Evolutionary conservation across 2,329 filamentous ascomycete genomes (phyloP), one percentile per base, ranked within the genome.

Genomic region (Alternaria triticina): DNA sequence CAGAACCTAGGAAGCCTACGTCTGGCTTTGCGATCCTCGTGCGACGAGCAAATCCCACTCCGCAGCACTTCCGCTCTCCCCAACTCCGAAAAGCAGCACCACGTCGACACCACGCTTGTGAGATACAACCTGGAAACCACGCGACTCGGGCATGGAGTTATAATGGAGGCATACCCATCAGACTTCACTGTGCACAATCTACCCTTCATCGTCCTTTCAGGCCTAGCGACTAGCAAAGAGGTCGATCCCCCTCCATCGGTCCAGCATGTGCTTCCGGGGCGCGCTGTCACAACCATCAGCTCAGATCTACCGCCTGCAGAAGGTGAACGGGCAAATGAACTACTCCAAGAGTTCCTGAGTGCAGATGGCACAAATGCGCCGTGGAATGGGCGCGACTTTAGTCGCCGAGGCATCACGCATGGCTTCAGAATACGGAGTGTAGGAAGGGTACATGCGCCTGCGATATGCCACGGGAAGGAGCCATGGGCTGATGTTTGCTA

Each of bases 121-220:
- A 40, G 36, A 40, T 17, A 40, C 36, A 40, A 60, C 33, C 61
- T 57, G 17, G 28, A 58, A 47, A 45, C 45, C 63, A 71, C 57
- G 65, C 30, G 23, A 57, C 36, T 45, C 51, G 54, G 59, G 59
- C 55, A 78, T 78, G 76, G 75, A 72, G 65, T 69, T 70, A 68
- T 74, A 74, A 96, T 96, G 92, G 91, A 96, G 80, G 91, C 87
- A 73, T 95, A 93, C 81, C 91, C 92, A 58, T 79, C 83, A 62
- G 91, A 90, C 80, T 97, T 94, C 83, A 85, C 97, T 79, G 88
- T 90, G 78, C 94, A 96, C 82, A 96, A 96, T 81, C 86, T 96
- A 73, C 95, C 95, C 36, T 86, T 97, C 61, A 82, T 98, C 65
- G 84, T 96, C 50, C 87, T 97, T 33, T 93, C 93, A 40, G 96